Base-by-base conservation (phyloP, 139 green algal genomes). In the Limnomonas spitsbergensis region DNA sequence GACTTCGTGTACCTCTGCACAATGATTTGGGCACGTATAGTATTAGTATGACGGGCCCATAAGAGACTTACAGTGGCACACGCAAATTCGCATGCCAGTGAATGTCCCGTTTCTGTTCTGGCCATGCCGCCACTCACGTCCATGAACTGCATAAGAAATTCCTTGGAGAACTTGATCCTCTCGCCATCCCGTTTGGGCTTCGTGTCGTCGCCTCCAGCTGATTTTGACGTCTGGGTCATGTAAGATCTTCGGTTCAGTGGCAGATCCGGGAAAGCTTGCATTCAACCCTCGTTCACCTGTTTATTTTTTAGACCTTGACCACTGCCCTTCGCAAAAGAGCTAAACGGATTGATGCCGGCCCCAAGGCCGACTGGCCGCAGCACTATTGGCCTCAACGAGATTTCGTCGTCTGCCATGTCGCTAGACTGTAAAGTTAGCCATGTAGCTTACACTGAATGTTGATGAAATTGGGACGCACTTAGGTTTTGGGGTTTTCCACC, bases 91-190 rank as follows among this genome's bases (percentile, higher is more conserved):
- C n/a, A n/a, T n/a, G n/a, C n/a, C n/a, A n/a, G n/a, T n/a, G n/a
- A n/a, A n/a, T n/a, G n/a, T n/a, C n/a, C n/a, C n/a, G n/a, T n/a
- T n/a, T n/a, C n/a, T n/a, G n/a, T n/a, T n/a, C n/a, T n/a, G n/a
- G n/a, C n/a, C n/a, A n/a, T n/a, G n/a, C n/a, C n/a, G n/a, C n/a
- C 42, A 70, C 84, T 40, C 79, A 93, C 89, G 79, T 91, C 84
- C 76, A 92, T 92, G 68, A 94, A 92, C 75, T 89, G 83, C 75
- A 93, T 86, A 35, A 94, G 42, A 29, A 90, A 94, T 35, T 94
- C 89, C 61, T 84, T 88, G 14, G 78, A 38, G 66, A 94, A 94
- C 20, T 81, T 80, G 20, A 93, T 79, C 2, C 90, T 82, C 69
- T 91, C 84, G 1, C 82, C 77, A 14, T 83, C 79, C 78, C 90